Percentiles rank a stretch among this genome's conserved stretches.
phyloP scores from a whole-genome alignment of 371 early-diverging fungal species.

The Coemansia sp. region DNA sequence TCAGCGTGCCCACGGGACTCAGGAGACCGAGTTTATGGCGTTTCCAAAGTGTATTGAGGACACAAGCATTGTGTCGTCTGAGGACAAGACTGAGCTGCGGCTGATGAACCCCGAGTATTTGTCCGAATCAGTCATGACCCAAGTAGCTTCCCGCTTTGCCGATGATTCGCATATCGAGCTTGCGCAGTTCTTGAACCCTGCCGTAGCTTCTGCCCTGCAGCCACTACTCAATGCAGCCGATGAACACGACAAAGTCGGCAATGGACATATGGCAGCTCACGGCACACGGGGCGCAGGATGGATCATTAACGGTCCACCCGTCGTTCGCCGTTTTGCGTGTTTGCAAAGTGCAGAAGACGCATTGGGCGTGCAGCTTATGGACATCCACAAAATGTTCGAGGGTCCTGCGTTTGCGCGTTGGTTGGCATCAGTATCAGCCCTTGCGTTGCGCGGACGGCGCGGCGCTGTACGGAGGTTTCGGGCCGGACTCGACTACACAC shows the following conservation, averaged over 20 bases:
- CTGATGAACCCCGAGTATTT: conserved; percentile 71
- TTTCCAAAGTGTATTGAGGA: too few relatives aligned
- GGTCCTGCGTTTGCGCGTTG: conserved; percentile 55
- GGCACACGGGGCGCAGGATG: conserved; percentile 61
- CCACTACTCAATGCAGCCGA: conserved; percentile 29
- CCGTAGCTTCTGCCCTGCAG: conserved; percentile 51
- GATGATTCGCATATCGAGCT: conserved; percentile 72
- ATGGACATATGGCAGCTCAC: conserved; percentile 55
- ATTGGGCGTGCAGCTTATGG: conserved; percentile 19
- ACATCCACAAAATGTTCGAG: conserved; percentile 45
- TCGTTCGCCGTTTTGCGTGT: conserved; percentile 60
- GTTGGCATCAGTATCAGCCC: conserved; percentile 54
- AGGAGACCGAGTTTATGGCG: background rate
- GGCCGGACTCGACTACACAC: conserved; percentile 71
- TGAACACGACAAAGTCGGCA: conserved; percentile 41
- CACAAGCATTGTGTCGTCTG: conserved; percentile 39
- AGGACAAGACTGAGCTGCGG: conserved; percentile 54
- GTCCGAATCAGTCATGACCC: conserved; percentile 49
- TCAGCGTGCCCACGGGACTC: conserved; percentile 27
- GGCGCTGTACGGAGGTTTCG: conserved; percentile 64
- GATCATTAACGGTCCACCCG: conserved; percentile 61
- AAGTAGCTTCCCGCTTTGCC: conserved; percentile 62
- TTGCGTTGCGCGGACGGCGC: conserved; percentile 51
- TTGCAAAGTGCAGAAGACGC: conserved; percentile 29
- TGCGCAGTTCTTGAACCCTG: conserved; percentile 59